Percentiles rank a stretch among this genome's conserved stretches.
Conservation (phyloP, 2,329 filamentous ascomycete genomes). For the Aspergillus ochraceus region DNA sequence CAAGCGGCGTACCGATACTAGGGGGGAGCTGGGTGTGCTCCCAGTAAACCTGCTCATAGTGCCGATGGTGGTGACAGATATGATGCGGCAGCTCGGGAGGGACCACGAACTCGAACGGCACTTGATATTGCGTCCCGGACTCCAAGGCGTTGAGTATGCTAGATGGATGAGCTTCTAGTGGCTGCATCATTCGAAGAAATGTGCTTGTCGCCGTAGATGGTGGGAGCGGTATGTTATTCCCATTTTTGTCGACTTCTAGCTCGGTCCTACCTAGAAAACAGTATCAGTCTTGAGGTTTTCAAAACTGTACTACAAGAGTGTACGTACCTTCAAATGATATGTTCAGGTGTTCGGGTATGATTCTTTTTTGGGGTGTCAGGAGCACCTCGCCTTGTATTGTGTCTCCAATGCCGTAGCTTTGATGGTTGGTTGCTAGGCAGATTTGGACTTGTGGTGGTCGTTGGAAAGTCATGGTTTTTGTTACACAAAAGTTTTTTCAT, state of each 20-base stretch:
- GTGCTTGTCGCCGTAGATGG: slow-evolving; percentile 1
- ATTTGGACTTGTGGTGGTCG: too few species aligned
- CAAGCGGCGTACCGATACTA: slow-evolving; percentile 6
- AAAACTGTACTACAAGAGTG: too few species aligned
- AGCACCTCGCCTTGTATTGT: slow-evolving; percentile 10
- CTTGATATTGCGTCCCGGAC: not conserved
- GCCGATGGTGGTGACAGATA: slow-evolving; percentile 14
- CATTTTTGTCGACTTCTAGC: slow-evolving; percentile 14
- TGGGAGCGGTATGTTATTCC: slow-evolving; percentile 15
- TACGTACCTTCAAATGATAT: slow-evolving; percentile 8
- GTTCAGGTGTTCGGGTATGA: not conserved
- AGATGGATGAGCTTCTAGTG: not conserved
- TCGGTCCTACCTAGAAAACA: slow-evolving; percentile 9
- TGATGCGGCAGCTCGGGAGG: slow-evolving; percentile 15
- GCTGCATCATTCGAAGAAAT: slow-evolving; percentile 17
- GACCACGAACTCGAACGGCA: slow-evolving; percentile 19
- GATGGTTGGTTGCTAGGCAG: too few species aligned
- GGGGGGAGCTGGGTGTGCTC: slow-evolving; percentile 19
- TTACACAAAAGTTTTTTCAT: too few species aligned
- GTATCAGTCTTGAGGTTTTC: not conserved
- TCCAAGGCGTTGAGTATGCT: not conserved
- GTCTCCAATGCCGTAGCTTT: slow-evolving; percentile 12
- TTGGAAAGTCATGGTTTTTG: too few species aligned
- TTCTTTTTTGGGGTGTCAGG: slow-evolving; percentile 8
- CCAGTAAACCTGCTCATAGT: slow-evolving; percentile 11